Base-by-base conservation (phyloP, 495 filamentous ascomycete species). In the Penicillium steckii region DNA sequence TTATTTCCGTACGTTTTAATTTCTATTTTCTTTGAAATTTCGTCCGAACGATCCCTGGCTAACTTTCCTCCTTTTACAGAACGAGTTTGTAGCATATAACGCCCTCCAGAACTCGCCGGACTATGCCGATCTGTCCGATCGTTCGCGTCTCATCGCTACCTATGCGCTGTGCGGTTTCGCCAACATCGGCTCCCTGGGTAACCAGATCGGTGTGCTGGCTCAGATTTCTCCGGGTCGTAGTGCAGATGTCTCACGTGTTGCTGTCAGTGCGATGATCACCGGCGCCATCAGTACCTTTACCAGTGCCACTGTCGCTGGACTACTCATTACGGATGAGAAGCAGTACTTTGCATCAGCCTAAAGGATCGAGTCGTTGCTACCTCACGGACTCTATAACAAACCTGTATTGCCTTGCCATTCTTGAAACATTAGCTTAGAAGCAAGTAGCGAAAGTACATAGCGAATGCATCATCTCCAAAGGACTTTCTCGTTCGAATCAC, bases 171-270 rank as follows among this genome's bases (percentile, higher is more conserved):
- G 89, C 68, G 88, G 86, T 7, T 90, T 90, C 59, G 89, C 85
- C 41, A 95, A 93, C 66, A 84, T 93, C 53, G 82, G 83, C 42
- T 89, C 88, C 29, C 81, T 93, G 30, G 90, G 89, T 52, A 91
- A 87, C 49, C 90, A 95, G 67, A 92, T 92, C 50, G 88, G 89
- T 67, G 88, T 96, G 33, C 72, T 95, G 6, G 81, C 85, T 0
- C 90, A 95, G 72, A 79, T 96, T 44, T 82, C 88, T 1, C 90
- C 91, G 0, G 71, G 75, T 21, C 80, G 91, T 22, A 76, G 77
- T 53, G 89, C 85, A 17, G 88, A 93, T 62, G 84, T 96, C 15
- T 84, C 85, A 18, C 81, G 79, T 44, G 77, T 95, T 13, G 90
- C 91, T 3, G 30, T 94, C 23, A 87, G 83, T 32, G 89, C 91